A percentile compares a stretch with the other conserved stretches of the same genome.
Evolutionary conservation across 768 basidiomycete species (phyloP).

Genomic region (Russula dissimulans): DNA sequence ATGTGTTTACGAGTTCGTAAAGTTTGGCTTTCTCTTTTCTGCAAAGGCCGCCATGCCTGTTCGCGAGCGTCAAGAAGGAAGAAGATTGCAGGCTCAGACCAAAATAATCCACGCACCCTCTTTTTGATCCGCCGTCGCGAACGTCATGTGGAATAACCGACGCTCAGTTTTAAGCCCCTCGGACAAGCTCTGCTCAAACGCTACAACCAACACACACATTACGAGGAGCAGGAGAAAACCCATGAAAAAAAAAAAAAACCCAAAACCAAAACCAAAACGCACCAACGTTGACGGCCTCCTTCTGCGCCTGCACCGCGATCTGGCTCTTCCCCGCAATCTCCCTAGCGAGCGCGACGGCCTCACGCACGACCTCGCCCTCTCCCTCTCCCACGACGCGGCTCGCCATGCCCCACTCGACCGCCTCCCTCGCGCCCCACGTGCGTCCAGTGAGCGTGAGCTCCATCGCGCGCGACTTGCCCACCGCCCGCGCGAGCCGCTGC

Average conservation of each 20-base stretch:
- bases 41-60: slow-evolving; percentile 91
- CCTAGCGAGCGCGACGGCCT: slow-evolving; percentile 74
- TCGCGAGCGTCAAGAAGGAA: slow-evolving; percentile 2
- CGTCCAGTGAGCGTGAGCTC: slow-evolving; percentile 88
- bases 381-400: slow-evolving; percentile 67
- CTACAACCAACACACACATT: slow-evolving; percentile 28
- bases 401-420: slow-evolving; percentile 80
- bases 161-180: slow-evolving; percentile 86
- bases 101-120: slow-evolving; percentile 51
- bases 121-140: slow-evolving; percentile 92
- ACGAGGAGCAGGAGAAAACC: not conserved
- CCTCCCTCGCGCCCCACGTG: slow-evolving; percentile 70
- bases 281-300: slow-evolving; percentile 93
- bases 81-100: not conserved
- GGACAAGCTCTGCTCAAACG: slow-evolving; percentile 68
- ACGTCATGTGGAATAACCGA: slow-evolving; percentile 81
- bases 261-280: not conserved
- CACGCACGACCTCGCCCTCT: slow-evolving; percentile 72
- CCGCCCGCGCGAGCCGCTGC: slow-evolving; percentile 73
- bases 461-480: slow-evolving; percentile 94
- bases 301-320: slow-evolving; percentile 76
- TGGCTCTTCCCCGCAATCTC: slow-evolving; percentile 75
- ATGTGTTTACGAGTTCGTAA: slow-evolving; percentile 45
- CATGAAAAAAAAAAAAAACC: too few species aligned
- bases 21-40: slow-evolving; percentile 85